phyloP scores from a whole-genome alignment of 192 early-diverging fungal genomes.

The Mortierella claussenii region DNA sequence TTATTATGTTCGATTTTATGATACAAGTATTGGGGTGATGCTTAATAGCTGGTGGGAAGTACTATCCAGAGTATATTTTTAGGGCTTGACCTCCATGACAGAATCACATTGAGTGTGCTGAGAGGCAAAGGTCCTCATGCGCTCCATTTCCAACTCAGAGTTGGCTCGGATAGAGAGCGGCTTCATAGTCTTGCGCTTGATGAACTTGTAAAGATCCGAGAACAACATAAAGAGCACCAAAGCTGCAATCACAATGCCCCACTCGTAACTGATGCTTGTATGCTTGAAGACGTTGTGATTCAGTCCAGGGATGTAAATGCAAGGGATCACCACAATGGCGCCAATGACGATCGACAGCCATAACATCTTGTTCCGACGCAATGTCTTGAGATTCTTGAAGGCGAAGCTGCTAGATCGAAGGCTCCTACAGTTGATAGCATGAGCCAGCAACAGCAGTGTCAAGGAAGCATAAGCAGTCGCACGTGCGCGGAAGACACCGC shows the following conservation, averaged over 20 bases:
- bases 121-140: conserved; percentile 24
- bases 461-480: conserved; percentile 77
- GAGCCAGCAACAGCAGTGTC: conserved; percentile 75
- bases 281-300: conserved; percentile 53
- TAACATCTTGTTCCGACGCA: conserved; percentile 49
- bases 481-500: conserved; percentile 77
- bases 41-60: no score
- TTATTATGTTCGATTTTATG: no score
- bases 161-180: conserved; percentile 18
- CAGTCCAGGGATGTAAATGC: conserved; percentile 41
- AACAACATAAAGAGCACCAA: conserved; percentile 29
- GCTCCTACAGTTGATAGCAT: conserved; percentile 84
- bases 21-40: no score
- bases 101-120: conserved; percentile 17
- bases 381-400: conserved; percentile 15
- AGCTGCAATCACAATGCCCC: conserved; percentile 25
- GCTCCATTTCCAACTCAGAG: conserved; percentile 25
- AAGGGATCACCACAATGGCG: conserved; percentile 50
- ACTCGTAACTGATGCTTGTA: conserved; percentile 34
- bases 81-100: conserved; percentile 13
- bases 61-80: background rate
- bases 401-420: conserved; percentile 70
- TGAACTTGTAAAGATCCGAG: conserved; percentile 49
- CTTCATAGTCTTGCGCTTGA: conserved; percentile 45
- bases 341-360: conserved; percentile 64